Base-by-base conservation (phyloP, 1,139 yeast genomes). In the Kluyveromyces sp. region DNA sequence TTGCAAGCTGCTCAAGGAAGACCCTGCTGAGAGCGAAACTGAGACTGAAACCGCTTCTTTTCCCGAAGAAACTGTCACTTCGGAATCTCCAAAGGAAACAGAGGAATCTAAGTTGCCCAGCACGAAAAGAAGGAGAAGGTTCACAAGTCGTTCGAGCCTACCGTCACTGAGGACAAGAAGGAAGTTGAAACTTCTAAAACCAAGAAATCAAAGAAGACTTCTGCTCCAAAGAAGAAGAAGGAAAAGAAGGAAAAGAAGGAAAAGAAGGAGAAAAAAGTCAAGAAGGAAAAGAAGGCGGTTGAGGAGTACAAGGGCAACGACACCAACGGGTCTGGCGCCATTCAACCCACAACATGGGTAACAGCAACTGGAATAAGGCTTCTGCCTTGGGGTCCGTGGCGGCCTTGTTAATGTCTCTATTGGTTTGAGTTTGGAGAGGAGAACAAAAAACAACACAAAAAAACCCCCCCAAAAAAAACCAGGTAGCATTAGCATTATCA, bases 1-100 rank as follows among this genome's bases (percentile, higher is more conserved):
- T 33, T 45, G 48, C 15, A 37, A 27, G 43, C 30, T 15, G 21
- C n/a, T n/a, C 40, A 36, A 44, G 39, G 37, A 40, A n/a, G 37
- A 31, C 21, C 21, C 21, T 2, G 21, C 21, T 15, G 21, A 15
- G 21, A 15, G 21, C 21, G 21, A 15, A 15, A 15, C 21, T 15
- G 21, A 15, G 21, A 15, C 21, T 15, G 21, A 15, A 15, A 15
- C 21, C 21, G 21, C 21, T 15, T 15, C 21, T 15, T 15, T 15
- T 15, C 21, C 21, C 21, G 21, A 15, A 15, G 21, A 15, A 15
- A 15, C 21, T 15, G 21, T 15, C 21, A 15, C 21, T 15, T 15
- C 21, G 21, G 21, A 15, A 15, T 15, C 21, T 15, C 21, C 21
- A 15, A 15, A 15, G 3, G 28, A 39, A 25, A 6, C 7, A 1